phyloP scores from a whole-genome alignment of 169 alveolate species.

The Amoebophrya sp. region DNA sequence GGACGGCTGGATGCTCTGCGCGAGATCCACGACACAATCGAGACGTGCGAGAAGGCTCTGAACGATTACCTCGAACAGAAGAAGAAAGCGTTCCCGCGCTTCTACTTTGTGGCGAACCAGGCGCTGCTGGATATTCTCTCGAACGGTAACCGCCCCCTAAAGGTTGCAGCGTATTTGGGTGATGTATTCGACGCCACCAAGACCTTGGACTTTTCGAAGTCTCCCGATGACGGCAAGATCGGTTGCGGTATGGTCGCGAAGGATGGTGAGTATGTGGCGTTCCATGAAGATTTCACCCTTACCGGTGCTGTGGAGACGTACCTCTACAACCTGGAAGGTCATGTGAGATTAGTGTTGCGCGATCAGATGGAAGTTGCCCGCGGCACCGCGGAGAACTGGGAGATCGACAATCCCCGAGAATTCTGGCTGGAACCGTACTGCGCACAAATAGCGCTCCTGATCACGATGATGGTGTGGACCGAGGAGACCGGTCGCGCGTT shows the following conservation, averaged over 20 bases:
- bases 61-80: slow-evolving; percentile 89
- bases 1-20: slow-evolving; percentile 76
- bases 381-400: slow-evolving; percentile 78
- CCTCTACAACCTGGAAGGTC: slow-evolving; percentile 73
- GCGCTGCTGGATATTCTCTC: slow-evolving; percentile 88
- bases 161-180: slow-evolving; percentile 79
- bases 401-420: slow-evolving; percentile 66
- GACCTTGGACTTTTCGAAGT: slow-evolving; percentile 64
- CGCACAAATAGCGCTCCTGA: slow-evolving; percentile 85
- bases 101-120: slow-evolving; percentile 91
- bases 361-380: slow-evolving; percentile 73
- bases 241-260: slow-evolving; percentile 73
- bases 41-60: slow-evolving; percentile 88
- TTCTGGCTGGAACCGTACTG: slow-evolving; percentile 67
- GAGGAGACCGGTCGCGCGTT: slow-evolving; percentile 88
- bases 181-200: slow-evolving; percentile 87
- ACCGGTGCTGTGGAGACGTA: slow-evolving; percentile 53
- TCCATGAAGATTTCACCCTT: slow-evolving; percentile 56
- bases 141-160: slow-evolving; percentile 86
- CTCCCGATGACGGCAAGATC: slow-evolving; percentile 27
- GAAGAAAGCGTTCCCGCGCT: slow-evolving; percentile 92
- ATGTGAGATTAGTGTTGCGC: slow-evolving; percentile 74
- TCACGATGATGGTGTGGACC: slow-evolving; percentile 89
- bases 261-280: slow-evolving; percentile 77
- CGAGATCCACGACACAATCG: slow-evolving; percentile 75